A percentile compares a stretch with the other conserved stretches of the same genome.
Conservation (phyloP, 345 rosid species). For the Iberis pinnata region DNA sequence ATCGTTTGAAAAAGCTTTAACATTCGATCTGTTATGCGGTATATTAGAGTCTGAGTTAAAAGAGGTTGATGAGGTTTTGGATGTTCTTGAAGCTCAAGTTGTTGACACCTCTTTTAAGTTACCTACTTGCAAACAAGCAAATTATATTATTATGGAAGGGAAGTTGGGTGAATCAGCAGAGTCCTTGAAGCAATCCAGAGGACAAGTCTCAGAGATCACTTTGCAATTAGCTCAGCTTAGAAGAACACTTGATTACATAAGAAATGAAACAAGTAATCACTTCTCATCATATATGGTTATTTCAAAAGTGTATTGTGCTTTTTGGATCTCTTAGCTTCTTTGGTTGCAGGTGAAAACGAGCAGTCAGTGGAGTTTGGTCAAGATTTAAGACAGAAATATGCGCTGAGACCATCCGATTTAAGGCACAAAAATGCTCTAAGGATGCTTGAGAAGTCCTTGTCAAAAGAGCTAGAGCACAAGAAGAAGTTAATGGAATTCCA, state of each 20-base stretch:
- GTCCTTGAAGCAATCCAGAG: constrained; percentile 53
- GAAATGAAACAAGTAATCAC: constrained; percentile 44
- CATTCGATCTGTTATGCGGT: constrained; percentile 59
- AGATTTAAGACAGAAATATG: constrained; percentile 33
- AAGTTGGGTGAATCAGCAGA: constrained; percentile 54
- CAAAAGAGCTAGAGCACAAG: constrained; percentile 71
- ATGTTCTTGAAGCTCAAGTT: constrained; percentile 49
- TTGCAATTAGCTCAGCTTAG: constrained; percentile 57
- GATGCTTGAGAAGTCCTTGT: constrained; percentile 72
- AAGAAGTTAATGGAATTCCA: constrained; percentile 48
- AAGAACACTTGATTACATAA: constrained; percentile 46
- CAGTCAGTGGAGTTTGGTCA: constrained; percentile 32
- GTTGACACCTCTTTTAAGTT: constrained; percentile 52
- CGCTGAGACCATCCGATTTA: constrained; percentile 39
- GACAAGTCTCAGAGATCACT: constrained; percentile 57
- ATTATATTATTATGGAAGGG: constrained; percentile 38
- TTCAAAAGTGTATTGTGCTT: background rate
- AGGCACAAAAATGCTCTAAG: constrained; percentile 51
- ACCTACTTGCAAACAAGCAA: constrained; percentile 50
- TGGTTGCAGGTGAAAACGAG: constrained; percentile 48
- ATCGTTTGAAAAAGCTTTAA: constrained; percentile 60
- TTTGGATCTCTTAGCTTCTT: constrained; percentile 11
- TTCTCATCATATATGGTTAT: background rate
- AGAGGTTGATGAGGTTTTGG: constrained; percentile 65
- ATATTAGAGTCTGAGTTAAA: constrained; percentile 73